These are phyloP conservation scores for Lunasporangiospora selenospora DNA, from an alignment of 192 early-diverging fungal species.

Conservation along the genomic window DNA sequence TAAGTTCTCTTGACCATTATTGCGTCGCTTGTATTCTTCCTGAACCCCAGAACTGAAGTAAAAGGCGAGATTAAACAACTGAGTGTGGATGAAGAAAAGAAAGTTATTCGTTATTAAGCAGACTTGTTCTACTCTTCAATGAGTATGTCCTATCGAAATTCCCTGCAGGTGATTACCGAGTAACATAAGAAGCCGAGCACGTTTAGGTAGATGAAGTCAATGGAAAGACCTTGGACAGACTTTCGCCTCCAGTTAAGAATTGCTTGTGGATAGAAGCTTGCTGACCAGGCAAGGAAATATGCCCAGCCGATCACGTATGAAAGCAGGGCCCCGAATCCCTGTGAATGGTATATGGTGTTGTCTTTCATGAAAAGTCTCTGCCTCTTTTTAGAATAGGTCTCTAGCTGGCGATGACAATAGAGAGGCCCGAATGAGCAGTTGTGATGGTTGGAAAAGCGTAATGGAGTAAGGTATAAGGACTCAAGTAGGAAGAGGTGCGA, in stretches of 20 bases:
- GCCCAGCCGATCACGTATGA: conserved; percentile 36
- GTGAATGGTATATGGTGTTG: background rate
- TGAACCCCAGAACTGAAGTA: conserved; percentile 68
- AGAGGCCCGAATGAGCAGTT: too few relatives aligned
- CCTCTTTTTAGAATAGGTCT: too few relatives aligned
- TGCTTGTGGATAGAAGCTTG: conserved; percentile 89
- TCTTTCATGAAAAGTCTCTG: too few relatives aligned
- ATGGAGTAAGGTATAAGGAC: too few relatives aligned
- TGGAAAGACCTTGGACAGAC: conserved; percentile 84
- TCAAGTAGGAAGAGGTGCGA: too few relatives aligned
- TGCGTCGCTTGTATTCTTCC: conserved; percentile 73
- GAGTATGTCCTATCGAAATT: too few relatives aligned
- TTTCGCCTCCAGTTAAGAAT: conserved; percentile 80
- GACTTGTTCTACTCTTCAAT: too few relatives aligned
- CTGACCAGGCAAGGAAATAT: conserved; percentile 88
- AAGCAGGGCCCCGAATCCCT: conserved; percentile 11
- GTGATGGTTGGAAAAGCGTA: too few relatives aligned
- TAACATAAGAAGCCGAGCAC: conserved; percentile 88
- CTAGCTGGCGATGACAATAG: too few relatives aligned
- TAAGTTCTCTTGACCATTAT: conserved; percentile 72
- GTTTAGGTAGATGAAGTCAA: conserved; percentile 91
- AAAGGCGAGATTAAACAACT: conserved; percentile 81
- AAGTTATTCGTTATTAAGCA: too few relatives aligned
- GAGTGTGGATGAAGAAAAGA: too few relatives aligned
- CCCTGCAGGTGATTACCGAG: too few relatives aligned